Evolutionary conservation across 345 rosid genomes (phyloP).

Genomic region (Streptanthus diversifolius): DNA sequence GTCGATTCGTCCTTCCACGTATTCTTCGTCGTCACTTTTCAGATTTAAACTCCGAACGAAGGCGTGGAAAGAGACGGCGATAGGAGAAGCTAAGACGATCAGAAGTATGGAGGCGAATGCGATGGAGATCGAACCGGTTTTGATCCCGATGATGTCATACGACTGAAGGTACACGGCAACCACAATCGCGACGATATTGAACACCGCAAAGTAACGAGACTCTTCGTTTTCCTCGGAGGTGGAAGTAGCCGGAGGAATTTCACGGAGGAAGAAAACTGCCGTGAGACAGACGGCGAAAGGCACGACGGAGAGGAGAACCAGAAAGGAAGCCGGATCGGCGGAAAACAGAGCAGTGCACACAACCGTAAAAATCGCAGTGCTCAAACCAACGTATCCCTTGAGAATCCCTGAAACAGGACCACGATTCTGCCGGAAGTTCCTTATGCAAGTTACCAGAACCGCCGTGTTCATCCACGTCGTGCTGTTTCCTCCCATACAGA

Average conservation of each 20-base stretch:
- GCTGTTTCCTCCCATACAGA: slow-evolving; percentile 64
- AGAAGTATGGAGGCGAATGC: slow-evolving; percentile 46
- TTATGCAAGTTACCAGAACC: slow-evolving; percentile 57
- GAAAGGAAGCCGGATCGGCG: slow-evolving; percentile 44
- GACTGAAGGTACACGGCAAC: slow-evolving; percentile 51
- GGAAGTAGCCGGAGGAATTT: slow-evolving; percentile 31
- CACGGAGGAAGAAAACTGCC: slow-evolving; percentile 48
- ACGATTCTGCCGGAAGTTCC: slow-evolving; percentile 55
- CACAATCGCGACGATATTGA: slow-evolving; percentile 47
- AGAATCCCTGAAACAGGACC: slow-evolving; percentile 61
- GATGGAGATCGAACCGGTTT: slow-evolving; percentile 36
- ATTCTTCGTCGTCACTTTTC: slow-evolving; percentile 13
- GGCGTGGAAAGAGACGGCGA: slow-evolving; percentile 43
- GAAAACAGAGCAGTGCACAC: slow-evolving; percentile 52
- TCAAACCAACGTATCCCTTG: slow-evolving; percentile 60
- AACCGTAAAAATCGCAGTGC: slow-evolving; percentile 64
- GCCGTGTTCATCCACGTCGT: slow-evolving; percentile 77
- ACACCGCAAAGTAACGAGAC: slow-evolving; percentile 35
- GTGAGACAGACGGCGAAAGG: slow-evolving; percentile 50
- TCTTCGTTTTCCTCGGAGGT: slow-evolving; percentile 38
- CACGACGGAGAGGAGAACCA: slow-evolving; percentile 48
- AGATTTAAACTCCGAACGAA: slow-evolving; percentile 4
- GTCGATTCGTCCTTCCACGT: slow-evolving; percentile 36
- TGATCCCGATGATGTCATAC: slow-evolving; percentile 47
- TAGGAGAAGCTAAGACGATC: slow-evolving; percentile 44